Evolutionary conservation across 768 basidiomycete species (phyloP).

Genomic region (Polyporus arcularius): DNA sequence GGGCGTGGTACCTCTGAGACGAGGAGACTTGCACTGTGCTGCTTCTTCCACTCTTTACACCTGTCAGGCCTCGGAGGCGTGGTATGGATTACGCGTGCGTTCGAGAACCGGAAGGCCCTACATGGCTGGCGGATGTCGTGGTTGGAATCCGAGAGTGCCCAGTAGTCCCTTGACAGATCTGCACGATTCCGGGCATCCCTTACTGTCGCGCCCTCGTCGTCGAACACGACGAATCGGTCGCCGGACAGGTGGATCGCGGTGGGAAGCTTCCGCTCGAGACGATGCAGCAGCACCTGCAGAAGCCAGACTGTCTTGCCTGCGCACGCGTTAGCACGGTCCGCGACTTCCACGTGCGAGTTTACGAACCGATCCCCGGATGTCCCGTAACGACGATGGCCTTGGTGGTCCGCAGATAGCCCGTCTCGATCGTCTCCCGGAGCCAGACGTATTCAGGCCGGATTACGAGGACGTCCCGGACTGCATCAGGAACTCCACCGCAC

Average conservation of each 20-base stretch:
- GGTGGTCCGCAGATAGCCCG: too few relatives aligned
- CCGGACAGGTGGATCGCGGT: background rate
- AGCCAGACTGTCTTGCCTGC: background rate
- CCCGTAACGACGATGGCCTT: background rate
- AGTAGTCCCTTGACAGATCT: background rate
- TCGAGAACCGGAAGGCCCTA: background rate
- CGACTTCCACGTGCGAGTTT: background rate
- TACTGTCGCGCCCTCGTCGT: background rate
- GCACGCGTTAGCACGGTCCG: background rate
- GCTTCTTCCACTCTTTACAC: background rate
- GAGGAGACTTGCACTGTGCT: background rate
- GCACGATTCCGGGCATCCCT: too few relatives aligned
- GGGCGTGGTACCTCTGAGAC: background rate
- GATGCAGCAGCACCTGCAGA: background rate
- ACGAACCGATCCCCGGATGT: background rate
- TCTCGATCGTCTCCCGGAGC: too few relatives aligned
- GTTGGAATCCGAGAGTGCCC: background rate
- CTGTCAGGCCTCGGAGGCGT: background rate
- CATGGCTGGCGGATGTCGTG: background rate
- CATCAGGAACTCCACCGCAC: too few relatives aligned
- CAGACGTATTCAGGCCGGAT: too few relatives aligned
- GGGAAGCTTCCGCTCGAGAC: constrained; percentile 1
- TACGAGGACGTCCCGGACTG: too few relatives aligned
- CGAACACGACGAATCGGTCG: background rate
- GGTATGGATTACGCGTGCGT: background rate